Conservation (phyloP, 257 asterid species). For the Fraxinus excelsior region DNA sequence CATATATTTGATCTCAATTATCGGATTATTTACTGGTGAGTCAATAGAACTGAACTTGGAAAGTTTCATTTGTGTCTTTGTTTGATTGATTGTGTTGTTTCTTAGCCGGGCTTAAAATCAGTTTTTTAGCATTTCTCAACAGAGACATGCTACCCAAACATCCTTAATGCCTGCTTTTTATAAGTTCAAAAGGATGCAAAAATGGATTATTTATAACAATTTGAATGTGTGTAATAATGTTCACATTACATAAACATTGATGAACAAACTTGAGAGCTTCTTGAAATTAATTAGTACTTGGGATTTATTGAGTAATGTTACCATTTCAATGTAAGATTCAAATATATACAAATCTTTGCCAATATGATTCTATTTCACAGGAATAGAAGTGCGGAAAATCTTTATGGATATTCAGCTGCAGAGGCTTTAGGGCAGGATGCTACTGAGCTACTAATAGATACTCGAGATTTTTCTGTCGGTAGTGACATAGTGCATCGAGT, state of each 20-base stretch:
- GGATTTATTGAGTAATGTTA: background rate
- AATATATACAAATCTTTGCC: background rate
- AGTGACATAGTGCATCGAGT: slow-evolving; percentile 53
- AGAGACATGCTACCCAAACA: background rate
- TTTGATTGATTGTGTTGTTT: slow-evolving; percentile 11
- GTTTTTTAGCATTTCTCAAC: background rate
- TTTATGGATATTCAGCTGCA: slow-evolving; percentile 66
- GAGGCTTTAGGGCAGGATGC: slow-evolving; percentile 72
- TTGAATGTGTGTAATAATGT: background rate
- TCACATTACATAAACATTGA: background rate
- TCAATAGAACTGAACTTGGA: slow-evolving; percentile 22
- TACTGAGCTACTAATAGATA: slow-evolving; percentile 54
- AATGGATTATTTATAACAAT: background rate
- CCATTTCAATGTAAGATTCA: background rate
- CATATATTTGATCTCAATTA: slow-evolving; percentile 64
- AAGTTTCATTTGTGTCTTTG: slow-evolving; percentile 2
- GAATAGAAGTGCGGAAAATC: slow-evolving; percentile 76
- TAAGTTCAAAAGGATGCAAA: background rate
- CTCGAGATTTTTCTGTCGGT: slow-evolving; percentile 47
- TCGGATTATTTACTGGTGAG: slow-evolving; percentile 85
- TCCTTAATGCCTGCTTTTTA: background rate
- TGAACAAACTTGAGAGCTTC: background rate
- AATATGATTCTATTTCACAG: slow-evolving; percentile 38
- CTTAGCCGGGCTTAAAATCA: background rate
- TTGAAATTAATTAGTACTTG: background rate